phyloP scores from a whole-genome alignment of 148 eudicot genomes.

The Fagopyrum tataricum region DNA sequence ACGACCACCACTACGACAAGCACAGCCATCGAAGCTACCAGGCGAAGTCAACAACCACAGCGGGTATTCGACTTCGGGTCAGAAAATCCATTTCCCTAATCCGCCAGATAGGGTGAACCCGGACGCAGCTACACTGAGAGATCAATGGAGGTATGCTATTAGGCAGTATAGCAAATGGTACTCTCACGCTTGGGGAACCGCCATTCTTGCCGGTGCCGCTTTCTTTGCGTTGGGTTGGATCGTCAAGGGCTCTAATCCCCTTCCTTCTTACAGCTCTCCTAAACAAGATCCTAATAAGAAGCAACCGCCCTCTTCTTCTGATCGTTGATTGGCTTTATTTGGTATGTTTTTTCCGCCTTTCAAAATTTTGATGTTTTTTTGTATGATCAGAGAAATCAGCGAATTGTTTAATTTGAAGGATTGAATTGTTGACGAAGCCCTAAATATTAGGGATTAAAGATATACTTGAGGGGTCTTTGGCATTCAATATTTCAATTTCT shows the following conservation, averaged over 20 bases:
- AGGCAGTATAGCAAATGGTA: conserved; percentile 90
- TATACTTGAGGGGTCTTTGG: neutral
- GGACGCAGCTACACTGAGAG: conserved; percentile 46
- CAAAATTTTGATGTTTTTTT: neutral
- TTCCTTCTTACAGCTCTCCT: conserved; percentile 32
- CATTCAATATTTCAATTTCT: neutral
- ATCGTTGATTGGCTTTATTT: neutral
- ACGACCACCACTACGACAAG: too few relatives aligned
- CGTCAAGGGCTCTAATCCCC: conserved; percentile 78
- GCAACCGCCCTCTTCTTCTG: neutral
- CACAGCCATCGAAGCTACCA: conserved; percentile 15
- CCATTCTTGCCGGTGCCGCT: conserved; percentile 84
- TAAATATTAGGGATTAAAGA: neutral
- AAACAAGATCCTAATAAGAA: neutral
- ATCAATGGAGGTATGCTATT: conserved; percentile 82
- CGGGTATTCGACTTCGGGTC: conserved; percentile 20
- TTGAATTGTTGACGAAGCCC: neutral
- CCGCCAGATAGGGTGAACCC: conserved; percentile 20
- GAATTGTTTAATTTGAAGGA: too few relatives aligned
- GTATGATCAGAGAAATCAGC: neutral
- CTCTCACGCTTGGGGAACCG: conserved; percentile 97
- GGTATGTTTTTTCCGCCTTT: neutral
- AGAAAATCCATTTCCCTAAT: conserved; percentile 30
- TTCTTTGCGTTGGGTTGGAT: conserved; percentile 96
- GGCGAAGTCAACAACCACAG: neutral